Conservation (phyloP, 2,329 filamentous ascomycete species). For the Fusarium transvaalense region DNA sequence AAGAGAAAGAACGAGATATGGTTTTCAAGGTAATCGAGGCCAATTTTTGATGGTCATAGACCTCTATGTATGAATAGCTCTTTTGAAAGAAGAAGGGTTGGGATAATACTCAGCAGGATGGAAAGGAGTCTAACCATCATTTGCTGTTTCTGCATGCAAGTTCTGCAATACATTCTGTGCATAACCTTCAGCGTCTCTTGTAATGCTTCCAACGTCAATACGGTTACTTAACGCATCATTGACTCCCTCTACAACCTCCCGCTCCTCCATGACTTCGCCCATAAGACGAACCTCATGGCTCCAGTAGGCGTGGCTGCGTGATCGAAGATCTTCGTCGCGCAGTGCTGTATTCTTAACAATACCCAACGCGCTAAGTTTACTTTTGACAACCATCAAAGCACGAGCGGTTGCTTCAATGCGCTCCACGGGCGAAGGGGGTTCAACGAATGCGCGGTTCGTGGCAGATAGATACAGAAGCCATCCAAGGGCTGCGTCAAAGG, state of each 20-base stretch:
- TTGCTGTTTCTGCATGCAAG: slow-evolving; percentile 43
- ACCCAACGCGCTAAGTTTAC: slow-evolving; percentile 77
- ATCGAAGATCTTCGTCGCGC: slow-evolving; percentile 78
- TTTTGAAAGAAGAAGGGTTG: slow-evolving; percentile 42
- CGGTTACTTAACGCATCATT: slow-evolving; percentile 74
- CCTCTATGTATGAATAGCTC: slow-evolving; percentile 48
- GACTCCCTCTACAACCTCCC: slow-evolving; percentile 78
- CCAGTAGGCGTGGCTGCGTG: slow-evolving; percentile 81
- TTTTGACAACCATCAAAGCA: slow-evolving; percentile 69
- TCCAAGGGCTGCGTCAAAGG: slow-evolving; percentile 73
- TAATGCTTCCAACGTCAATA: slow-evolving; percentile 72
- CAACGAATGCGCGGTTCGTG: slow-evolving; percentile 82
- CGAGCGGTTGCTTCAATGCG: slow-evolving; percentile 72
- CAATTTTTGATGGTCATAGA: slow-evolving; percentile 36
- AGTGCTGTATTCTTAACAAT: slow-evolving; percentile 84
- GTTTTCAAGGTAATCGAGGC: slow-evolving; percentile 32
- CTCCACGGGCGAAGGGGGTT: slow-evolving; percentile 71
- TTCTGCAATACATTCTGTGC: slow-evolving; percentile 59
- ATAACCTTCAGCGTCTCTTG: slow-evolving; percentile 73
- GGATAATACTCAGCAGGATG: slow-evolving; percentile 35
- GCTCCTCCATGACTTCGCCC: slow-evolving; percentile 81
- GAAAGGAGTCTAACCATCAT: slow-evolving; percentile 32
- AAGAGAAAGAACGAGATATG: slow-evolving; percentile 34
- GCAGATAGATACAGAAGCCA: slow-evolving; percentile 78
- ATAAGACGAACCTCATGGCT: slow-evolving; percentile 78